Conservation (phyloP, 441 rosid species). For the Daphne laureola region DNA sequence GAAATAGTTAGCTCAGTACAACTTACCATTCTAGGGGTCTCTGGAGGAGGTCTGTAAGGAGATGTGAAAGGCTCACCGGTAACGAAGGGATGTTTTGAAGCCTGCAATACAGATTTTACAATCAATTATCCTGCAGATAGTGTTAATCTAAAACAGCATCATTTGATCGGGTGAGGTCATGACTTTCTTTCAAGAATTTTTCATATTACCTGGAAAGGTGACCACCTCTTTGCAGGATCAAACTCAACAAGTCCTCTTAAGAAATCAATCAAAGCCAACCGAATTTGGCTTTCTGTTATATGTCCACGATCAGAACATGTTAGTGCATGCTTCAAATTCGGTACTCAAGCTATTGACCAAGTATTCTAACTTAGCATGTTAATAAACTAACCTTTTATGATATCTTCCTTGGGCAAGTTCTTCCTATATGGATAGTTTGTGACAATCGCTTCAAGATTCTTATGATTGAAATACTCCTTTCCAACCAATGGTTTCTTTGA, state of each 20-base stretch:
- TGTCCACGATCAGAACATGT: conserved; percentile 13
- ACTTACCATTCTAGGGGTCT: conserved; percentile 85
- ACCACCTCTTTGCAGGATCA: conserved; percentile 99
- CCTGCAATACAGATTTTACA: conserved; percentile 46
- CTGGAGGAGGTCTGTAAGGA: conserved; percentile 83
- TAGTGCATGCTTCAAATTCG: conserved; percentile 14
- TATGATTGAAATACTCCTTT: conserved; percentile 91
- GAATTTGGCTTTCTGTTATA: conserved; percentile 71
- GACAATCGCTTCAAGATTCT: conserved; percentile 92
- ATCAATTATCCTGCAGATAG: conserved; percentile 7
- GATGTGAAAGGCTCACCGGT: conserved; percentile 97
- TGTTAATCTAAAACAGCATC: conserved; percentile 11
- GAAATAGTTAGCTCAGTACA: conserved; percentile 2
- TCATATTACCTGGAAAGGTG: conserved; percentile 83
- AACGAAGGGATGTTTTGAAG: conserved; percentile 96
- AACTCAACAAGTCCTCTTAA: conserved; percentile 97
- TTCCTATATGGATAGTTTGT: conserved; percentile 78
- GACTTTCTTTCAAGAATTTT: conserved; percentile 10
- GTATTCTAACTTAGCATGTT: conserved; percentile 1
- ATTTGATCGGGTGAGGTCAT: background rate
- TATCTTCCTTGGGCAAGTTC: conserved; percentile 74
- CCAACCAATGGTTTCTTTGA: conserved; percentile 81
- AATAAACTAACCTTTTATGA: conserved; percentile 56
- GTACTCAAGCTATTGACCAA: conserved; percentile 8
- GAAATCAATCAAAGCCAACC: conserved; percentile 93